Conservation (phyloP, 2,329 filamentous ascomycete species). For the Shiraia sp. region DNA sequence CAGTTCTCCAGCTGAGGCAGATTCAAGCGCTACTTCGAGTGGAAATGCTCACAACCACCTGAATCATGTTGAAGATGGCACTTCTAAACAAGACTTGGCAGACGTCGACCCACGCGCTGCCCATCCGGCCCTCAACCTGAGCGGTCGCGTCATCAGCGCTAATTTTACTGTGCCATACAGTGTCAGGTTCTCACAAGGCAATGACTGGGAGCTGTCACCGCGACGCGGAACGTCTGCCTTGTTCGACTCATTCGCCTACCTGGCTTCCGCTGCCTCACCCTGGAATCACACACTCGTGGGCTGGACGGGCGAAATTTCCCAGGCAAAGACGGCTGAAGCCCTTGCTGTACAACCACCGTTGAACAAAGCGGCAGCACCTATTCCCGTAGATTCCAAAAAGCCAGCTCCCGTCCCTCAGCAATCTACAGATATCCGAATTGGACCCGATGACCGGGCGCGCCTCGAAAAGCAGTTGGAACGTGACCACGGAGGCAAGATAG, state of each 20-base stretch:
- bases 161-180: slow-evolving; percentile 67
- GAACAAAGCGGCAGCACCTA: slow-evolving; percentile 78
- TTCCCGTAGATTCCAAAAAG: slow-evolving; percentile 69
- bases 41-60: slow-evolving; percentile 59
- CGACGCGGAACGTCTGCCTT: slow-evolving; percentile 88
- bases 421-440: slow-evolving; percentile 71
- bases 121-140: slow-evolving; percentile 62
- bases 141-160: slow-evolving; percentile 66
- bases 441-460: slow-evolving; percentile 68
- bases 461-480: slow-evolving; percentile 75
- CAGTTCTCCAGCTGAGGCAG: slow-evolving; percentile 47
- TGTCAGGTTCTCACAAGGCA: slow-evolving; percentile 55
- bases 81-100: slow-evolving; percentile 47
- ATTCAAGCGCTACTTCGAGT: slow-evolving; percentile 51
- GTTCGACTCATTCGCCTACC: slow-evolving; percentile 86
- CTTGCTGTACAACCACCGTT: slow-evolving; percentile 53
- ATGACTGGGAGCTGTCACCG: slow-evolving; percentile 69
- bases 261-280: slow-evolving; percentile 78
- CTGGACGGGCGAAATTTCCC: slow-evolving; percentile 82
- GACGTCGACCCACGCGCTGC: slow-evolving; percentile 58
- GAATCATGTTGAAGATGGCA: slow-evolving; percentile 48
- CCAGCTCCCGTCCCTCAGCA: slow-evolving; percentile 62
- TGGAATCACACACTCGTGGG: slow-evolving; percentile 94
- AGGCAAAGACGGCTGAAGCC: slow-evolving; percentile 30
- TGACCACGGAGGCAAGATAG: slow-evolving; percentile 74